Evolutionary conservation across 495 filamentous ascomycete genomes (phyloP).

Genomic region (Penicillium canescens): DNA sequence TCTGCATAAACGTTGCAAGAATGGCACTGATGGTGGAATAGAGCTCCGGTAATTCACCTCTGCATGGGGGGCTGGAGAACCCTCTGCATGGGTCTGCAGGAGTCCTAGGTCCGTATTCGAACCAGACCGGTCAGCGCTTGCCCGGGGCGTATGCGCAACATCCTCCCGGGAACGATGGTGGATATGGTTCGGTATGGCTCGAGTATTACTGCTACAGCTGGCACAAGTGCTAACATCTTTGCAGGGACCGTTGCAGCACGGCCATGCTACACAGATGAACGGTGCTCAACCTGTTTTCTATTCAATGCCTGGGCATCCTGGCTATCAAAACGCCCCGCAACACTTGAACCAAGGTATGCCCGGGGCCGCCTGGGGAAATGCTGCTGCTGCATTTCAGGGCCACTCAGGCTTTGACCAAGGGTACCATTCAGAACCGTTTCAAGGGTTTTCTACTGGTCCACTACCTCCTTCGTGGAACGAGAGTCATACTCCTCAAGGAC

Average conservation of each 20-base stretch:
- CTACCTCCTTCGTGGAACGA: background rate
- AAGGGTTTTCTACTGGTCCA: background rate
- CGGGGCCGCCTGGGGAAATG: background rate
- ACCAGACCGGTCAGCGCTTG: constrained; percentile 12
- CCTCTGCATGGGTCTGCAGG: constrained; percentile 13
- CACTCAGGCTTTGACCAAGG: background rate
- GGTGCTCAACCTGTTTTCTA: constrained; percentile 1
- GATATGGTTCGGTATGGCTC: constrained; percentile 17
- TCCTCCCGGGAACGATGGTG: background rate
- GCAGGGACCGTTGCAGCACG: background rate
- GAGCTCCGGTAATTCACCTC: constrained; percentile 27
- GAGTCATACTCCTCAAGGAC: background rate
- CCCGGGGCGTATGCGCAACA: constrained; percentile 10
- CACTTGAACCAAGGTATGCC: background rate
- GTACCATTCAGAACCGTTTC: background rate
- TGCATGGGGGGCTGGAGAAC: constrained; percentile 16
- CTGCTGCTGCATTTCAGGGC: background rate
- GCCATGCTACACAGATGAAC: background rate
- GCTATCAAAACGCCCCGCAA: background rate
- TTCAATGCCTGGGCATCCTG: background rate
- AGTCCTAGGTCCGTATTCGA: constrained; percentile 18
- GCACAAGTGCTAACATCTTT: background rate
- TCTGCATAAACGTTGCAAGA: constrained; percentile 19
- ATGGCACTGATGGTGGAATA: constrained; percentile 34
- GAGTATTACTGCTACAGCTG: background rate